phyloP scores from a whole-genome alignment of 2,329 filamentous ascomycete genomes.

The Xylariaceae sp. region DNA sequence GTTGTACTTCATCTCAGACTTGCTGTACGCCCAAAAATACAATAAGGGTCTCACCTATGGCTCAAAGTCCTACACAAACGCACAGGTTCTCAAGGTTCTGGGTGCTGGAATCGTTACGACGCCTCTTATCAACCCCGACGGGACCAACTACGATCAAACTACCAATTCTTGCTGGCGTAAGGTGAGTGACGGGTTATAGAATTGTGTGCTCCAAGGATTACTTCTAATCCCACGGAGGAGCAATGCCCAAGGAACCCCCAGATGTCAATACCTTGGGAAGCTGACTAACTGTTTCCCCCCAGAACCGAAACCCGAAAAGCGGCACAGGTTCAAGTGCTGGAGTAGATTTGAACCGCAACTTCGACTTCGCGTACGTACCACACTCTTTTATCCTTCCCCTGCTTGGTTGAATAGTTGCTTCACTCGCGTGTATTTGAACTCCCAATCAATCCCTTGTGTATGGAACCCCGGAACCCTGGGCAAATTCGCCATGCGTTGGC shows the following conservation, averaged over 20 bases:
- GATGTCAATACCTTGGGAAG: no score
- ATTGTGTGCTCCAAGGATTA: no score
- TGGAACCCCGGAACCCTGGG: no score
- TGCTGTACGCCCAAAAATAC: slow-evolving; percentile 51
- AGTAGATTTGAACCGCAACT: slow-evolving; percentile 56
- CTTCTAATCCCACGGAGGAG: no score
- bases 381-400: no score
- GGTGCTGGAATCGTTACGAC: slow-evolving; percentile 52
- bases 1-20: slow-evolving; percentile 56
- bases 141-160: slow-evolving; percentile 50
- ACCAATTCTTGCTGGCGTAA: slow-evolving; percentile 54
- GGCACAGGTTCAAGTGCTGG: slow-evolving; percentile 37
- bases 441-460: no score
- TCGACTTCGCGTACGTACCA: slow-evolving; percentile 47
- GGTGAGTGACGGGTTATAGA: no score
- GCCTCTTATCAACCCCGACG: slow-evolving; percentile 54
- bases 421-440: no score
- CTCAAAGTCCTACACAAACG: slow-evolving; percentile 47
- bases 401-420: no score
- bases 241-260: no score
- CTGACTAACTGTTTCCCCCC: no score
- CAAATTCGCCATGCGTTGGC: no score
- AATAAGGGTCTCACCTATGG: slow-evolving; percentile 52
- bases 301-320: slow-evolving; percentile 48
- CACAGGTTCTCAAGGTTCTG: slow-evolving; percentile 50